Percentiles rank a stretch among this genome's conserved stretches.
These are phyloP conservation scores for Cephalotrichum gorgonifer DNA, from an alignment of 2,329 filamentous ascomycete species.

Conservation along the genomic window DNA sequence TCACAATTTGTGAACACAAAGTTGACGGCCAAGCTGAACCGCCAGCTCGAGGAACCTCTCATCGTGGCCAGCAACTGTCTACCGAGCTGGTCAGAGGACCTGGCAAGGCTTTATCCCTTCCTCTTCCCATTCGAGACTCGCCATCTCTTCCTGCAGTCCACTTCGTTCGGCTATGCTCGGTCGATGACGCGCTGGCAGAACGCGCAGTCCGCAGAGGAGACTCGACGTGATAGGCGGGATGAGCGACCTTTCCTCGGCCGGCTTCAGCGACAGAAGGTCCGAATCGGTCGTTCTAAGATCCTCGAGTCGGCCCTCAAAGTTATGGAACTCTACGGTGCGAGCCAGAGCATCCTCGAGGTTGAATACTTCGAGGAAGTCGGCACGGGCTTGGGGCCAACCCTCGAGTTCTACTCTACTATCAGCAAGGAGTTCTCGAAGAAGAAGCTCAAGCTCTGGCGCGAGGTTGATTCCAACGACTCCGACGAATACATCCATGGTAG, in stretches of 20 bases:
- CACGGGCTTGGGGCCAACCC: conserved; percentile 85
- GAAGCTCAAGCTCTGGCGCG: conserved; percentile 93
- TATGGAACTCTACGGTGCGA: conserved; percentile 97
- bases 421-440: conserved; percentile 97
- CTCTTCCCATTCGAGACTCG: conserved; percentile 96
- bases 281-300: conserved; percentile 89
- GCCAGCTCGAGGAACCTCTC: conserved; percentile 89
- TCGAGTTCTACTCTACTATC: conserved; percentile 96
- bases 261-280: conserved; percentile 93
- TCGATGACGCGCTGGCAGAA: conserved; percentile 98
- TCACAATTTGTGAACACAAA: conserved; percentile 98
- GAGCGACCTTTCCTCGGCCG: conserved; percentile 86
- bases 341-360: conserved; percentile 89
- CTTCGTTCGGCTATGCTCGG: conserved; percentile 92
- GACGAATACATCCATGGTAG: conserved; percentile 79
- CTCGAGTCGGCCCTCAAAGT: conserved; percentile 95
- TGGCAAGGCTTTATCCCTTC: conserved; percentile 90
- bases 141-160: conserved; percentile 93
- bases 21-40: conserved; percentile 91
- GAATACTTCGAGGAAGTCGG: conserved; percentile 99
- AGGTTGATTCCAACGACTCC: conserved; percentile 63
- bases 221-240: conserved; percentile 72
- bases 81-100: conserved; percentile 90
- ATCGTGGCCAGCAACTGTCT: conserved; percentile 96
- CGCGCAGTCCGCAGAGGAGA: conserved; percentile 71